phyloP scores from a whole-genome alignment of 768 basidiomycete genomes.

The Podaxis sp. region DNA sequence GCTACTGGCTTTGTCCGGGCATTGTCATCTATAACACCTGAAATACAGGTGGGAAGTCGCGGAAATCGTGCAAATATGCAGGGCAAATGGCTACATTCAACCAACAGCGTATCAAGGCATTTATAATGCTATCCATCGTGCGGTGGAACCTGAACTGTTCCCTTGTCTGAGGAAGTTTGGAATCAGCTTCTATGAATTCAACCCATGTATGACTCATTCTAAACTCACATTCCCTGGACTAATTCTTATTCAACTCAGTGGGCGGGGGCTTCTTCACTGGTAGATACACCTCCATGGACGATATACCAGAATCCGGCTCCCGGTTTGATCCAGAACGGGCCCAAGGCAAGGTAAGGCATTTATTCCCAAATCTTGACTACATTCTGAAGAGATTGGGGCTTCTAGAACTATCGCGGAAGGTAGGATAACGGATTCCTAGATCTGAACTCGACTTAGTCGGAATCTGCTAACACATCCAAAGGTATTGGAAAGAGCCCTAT shows the following conservation, averaged over 20 bases:
- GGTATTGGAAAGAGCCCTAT: constrained; percentile 56
- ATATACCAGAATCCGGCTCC: constrained; percentile 46
- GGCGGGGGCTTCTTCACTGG: constrained; percentile 62
- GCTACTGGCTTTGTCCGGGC: constrained; percentile 7
- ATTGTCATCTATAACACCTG: not conserved
- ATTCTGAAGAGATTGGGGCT: not conserved
- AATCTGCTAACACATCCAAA: constrained; percentile 16
- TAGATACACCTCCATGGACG: constrained; percentile 41
- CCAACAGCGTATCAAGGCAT: constrained; percentile 57
- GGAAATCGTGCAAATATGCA: constrained; percentile 58
- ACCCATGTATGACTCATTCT: constrained; percentile 39
- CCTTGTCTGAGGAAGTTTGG: constrained; percentile 60
- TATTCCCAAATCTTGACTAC: not conserved
- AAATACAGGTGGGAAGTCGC: constrained; percentile 56
- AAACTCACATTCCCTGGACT: not conserved
- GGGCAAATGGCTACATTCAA: constrained; percentile 49
- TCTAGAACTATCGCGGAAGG: constrained; percentile 38
- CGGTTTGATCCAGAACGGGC: constrained; percentile 50
- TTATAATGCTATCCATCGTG: constrained; percentile 41
- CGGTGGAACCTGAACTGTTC: constrained; percentile 45
- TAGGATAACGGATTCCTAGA: constrained; percentile 24
- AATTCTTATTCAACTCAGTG: constrained; percentile 33
- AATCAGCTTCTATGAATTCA: constrained; percentile 56
- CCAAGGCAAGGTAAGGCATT: constrained; percentile 44
- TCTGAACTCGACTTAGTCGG: not conserved